Evolutionary conservation across 176 grass and related monocot species (phyloP).

Genomic region (Oropetium thomaeum): DNA sequence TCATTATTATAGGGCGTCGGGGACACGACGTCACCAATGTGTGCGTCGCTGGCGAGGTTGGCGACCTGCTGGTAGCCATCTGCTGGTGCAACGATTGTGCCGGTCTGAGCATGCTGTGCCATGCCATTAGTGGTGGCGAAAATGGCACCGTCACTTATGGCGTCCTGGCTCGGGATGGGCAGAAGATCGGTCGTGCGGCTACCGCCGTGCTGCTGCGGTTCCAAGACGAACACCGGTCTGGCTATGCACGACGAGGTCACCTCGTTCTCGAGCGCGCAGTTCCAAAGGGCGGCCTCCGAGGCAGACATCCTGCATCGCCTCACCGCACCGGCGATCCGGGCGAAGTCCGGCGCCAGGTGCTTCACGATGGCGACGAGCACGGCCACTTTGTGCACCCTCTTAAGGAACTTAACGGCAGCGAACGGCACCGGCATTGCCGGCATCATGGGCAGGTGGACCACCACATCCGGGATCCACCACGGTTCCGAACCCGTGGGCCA

Average conservation of each 20-base stretch:
- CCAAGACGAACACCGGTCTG: not conserved
- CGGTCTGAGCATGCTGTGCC: no score
- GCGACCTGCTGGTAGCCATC: not conserved
- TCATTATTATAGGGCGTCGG: no score
- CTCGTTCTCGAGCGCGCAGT: not conserved
- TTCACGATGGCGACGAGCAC: conserved; percentile 10
- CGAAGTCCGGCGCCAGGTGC: conserved; percentile 17
- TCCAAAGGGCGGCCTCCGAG: not conserved
- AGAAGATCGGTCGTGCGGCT: not conserved
- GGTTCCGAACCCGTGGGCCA: conserved; percentile 3
- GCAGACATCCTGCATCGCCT: not conserved
- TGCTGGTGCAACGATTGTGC: no score
- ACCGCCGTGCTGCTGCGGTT: no score
- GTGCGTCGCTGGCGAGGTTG: not conserved
- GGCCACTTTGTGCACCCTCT: conserved; percentile 1
- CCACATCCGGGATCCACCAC: not conserved
- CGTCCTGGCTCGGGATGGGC: not conserved
- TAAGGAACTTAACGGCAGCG: not conserved
- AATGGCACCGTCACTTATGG: no score
- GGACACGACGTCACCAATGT: no score
- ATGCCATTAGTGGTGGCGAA: no score
- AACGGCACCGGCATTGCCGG: not conserved
- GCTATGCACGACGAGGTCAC: not conserved
- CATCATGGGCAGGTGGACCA: not conserved
- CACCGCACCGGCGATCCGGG: not conserved